Conservation (phyloP, 768 basidiomycete species). For the Kwoniella heveanensis region DNA sequence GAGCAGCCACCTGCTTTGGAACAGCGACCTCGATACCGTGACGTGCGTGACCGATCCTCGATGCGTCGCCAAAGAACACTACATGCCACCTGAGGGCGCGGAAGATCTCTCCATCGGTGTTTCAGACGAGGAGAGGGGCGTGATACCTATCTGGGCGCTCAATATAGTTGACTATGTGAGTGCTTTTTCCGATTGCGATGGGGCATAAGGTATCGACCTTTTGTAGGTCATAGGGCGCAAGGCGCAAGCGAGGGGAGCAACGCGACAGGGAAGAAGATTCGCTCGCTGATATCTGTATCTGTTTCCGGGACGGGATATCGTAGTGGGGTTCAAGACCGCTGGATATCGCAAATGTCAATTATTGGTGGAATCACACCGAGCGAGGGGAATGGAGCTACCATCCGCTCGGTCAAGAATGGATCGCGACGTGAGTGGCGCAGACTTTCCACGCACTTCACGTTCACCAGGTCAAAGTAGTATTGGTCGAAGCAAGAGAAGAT, state of each 20-base stretch:
- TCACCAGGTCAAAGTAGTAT: too few species aligned
- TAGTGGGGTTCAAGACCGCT: constrained; percentile 51
- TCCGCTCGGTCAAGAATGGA: constrained; percentile 51
- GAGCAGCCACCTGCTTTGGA: constrained; percentile 37
- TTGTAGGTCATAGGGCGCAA: too few species aligned
- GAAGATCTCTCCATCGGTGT: constrained; percentile 36
- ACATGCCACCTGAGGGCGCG: constrained; percentile 32
- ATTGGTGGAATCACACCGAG: constrained; percentile 43
- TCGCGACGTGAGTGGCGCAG: constrained; percentile 45
- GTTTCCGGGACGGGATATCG: background rate
- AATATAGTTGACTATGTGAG: constrained; percentile 52
- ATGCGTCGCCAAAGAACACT: constrained; percentile 48
- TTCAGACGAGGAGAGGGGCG: constrained; percentile 48
- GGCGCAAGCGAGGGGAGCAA: too few species aligned
- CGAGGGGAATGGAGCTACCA: constrained; percentile 48
- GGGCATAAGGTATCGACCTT: too few species aligned
- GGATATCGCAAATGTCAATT: constrained; percentile 35
- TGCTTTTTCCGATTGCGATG: too few species aligned
- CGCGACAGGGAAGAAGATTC: too few species aligned
- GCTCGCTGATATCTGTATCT: too few species aligned
- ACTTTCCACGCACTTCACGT: too few species aligned
- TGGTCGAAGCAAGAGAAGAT: too few species aligned
- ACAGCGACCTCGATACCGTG: constrained; percentile 37
- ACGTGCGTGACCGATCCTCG: constrained; percentile 52
- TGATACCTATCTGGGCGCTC: constrained; percentile 50